Evolutionary conservation across 176 grass and related monocot species (phyloP).

Genomic region (Paspalum vaginatum): DNA sequence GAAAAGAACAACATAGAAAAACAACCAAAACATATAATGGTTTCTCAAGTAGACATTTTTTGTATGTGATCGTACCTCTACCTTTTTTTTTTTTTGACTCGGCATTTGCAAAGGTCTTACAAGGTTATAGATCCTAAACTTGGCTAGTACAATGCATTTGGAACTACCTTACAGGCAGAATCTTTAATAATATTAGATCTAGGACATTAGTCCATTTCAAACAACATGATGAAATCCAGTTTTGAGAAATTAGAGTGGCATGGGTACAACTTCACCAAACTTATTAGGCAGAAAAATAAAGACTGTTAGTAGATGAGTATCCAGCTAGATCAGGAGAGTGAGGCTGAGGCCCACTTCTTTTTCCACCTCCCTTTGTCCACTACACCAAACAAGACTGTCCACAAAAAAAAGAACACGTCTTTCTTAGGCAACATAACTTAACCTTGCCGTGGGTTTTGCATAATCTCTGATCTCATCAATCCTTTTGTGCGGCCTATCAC

Average conservation of each 20-base stretch:
- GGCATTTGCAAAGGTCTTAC: neutral
- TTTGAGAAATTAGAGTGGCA: no score
- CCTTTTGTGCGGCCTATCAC: neutral
- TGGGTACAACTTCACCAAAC: no score
- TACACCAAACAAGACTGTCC: no score
- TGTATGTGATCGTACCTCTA: neutral
- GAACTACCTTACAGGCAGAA: neutral
- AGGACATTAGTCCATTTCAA: neutral
- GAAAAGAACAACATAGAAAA: neutral
- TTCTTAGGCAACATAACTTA: conserved; percentile 17
- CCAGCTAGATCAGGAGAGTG: no score
- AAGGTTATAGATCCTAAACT: neutral
- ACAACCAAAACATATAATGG: neutral
- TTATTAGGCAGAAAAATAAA: no score
- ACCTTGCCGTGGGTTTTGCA: neutral
- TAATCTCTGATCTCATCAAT: neutral
- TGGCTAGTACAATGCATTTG: neutral
- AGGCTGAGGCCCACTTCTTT: no score
- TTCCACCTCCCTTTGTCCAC: no score
- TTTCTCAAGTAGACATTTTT: neutral
- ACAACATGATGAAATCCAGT: no score
- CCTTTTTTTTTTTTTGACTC: neutral
- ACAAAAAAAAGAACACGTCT: neutral
- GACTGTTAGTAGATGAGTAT: neutral
- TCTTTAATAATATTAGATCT: neutral